phyloP scores from a whole-genome alignment of 495 filamentous ascomycete species.

The Paragyromitra xinjiangensis region DNA sequence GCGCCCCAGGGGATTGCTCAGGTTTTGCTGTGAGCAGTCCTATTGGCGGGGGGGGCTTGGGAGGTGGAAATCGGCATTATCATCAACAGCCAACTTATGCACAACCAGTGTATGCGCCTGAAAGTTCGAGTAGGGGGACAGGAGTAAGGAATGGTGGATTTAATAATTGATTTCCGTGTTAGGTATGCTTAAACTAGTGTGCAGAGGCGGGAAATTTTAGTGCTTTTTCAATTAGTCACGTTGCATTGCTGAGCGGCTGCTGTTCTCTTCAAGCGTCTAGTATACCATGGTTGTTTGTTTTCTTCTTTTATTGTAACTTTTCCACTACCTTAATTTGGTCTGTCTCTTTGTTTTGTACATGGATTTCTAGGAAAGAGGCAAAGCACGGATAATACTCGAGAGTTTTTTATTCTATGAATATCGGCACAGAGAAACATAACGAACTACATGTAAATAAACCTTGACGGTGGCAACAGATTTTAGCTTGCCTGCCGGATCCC shows the following conservation, averaged over 20 bases:
- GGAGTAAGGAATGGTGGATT: not conserved
- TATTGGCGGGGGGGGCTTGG: not conserved
- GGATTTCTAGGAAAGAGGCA: not conserved
- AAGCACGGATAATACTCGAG: not conserved
- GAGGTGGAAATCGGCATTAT: not conserved
- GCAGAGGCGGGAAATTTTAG: not conserved
- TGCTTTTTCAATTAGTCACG: not conserved
- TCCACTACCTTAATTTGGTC: not conserved
- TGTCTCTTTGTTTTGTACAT: not conserved
- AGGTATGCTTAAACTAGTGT: not conserved
- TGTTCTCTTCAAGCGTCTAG: not conserved
- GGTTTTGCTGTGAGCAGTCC: conserved; percentile 18
- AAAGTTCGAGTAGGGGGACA: conserved; percentile 16
- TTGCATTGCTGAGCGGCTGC: not conserved
- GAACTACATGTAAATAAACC: not conserved
- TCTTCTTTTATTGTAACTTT: not conserved
- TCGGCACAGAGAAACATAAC: not conserved
- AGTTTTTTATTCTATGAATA: not conserved
- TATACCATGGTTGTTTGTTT: not conserved
- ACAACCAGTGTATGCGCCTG: conserved; percentile 21
- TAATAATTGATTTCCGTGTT: not conserved
- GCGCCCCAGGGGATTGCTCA: conserved; percentile 47
- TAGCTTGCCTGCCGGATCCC: not conserved
- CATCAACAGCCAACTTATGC: conserved; percentile 15
- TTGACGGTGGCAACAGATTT: not conserved